These are phyloP conservation scores for Gastrodia elata DNA, from an alignment of 106 monocot species.

Conservation along the genomic window DNA sequence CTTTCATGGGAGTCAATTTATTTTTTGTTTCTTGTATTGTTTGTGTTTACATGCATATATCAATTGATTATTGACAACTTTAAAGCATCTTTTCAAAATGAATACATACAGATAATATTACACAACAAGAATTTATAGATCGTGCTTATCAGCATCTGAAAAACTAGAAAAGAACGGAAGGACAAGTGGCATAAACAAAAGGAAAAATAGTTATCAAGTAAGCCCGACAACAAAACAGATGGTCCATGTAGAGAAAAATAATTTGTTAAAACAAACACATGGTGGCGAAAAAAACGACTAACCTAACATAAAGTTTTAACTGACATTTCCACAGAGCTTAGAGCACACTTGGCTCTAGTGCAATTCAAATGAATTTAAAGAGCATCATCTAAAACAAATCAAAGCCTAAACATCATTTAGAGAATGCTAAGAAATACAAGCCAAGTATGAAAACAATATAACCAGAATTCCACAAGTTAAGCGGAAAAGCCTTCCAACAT, in stretches of 20 bases:
- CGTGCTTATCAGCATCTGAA: neutral
- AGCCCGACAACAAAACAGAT: neutral
- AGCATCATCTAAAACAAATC: slow-evolving; percentile 6
- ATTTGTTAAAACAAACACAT: neutral
- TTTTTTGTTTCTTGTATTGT: no score
- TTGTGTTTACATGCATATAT: neutral
- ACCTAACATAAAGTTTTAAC: neutral
- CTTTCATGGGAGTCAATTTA: neutral
- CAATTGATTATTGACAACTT: neutral
- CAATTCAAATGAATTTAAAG: slow-evolving; percentile 8
- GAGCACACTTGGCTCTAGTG: neutral
- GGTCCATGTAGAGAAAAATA: neutral
- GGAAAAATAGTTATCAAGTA: neutral
- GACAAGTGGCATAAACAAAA: neutral
- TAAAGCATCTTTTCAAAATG: neutral
- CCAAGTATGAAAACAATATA: neutral
- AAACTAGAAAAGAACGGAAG: neutral
- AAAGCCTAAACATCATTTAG: neutral
- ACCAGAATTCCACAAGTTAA: slow-evolving; percentile 17
- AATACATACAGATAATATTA: neutral
- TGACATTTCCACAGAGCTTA: neutral
- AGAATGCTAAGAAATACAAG: neutral
- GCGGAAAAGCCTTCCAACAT: slow-evolving; percentile 50
- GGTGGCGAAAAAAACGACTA: neutral
- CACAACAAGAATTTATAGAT: neutral